Evolutionary conservation across 2,329 filamentous ascomycete species (phyloP), one percentile per base, ranked within the genome.

Genomic region (Cryoendolithus antarcticus): DNA sequence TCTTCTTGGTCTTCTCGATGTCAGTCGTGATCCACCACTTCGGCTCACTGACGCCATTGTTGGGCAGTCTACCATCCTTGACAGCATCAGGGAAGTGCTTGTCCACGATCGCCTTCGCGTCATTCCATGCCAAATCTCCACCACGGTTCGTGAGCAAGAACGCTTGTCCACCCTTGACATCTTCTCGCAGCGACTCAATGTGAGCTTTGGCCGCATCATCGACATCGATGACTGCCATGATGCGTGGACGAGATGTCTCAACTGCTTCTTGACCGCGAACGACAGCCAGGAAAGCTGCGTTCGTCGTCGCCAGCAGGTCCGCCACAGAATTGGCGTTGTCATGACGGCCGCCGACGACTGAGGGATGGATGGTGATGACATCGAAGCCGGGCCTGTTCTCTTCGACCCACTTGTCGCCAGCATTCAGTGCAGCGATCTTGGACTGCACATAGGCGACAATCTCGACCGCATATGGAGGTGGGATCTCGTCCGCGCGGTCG

Each of bases 141-240:
- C 35, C 35, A 15, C 10, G 29, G 7, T 10, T 43, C 29, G 7
- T 40, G 6, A 41, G 30, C 30, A 41, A 9, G 30, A 33, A 41
- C 12, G 34, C 37, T 27, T 41, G 39, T 10, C 37, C 37, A 10
- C 39, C 39, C 2, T 9, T 9, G 11, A 41, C 13, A 12, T 37
- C 28, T 1, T 30, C 24, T 13, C 49, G 40, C 11, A 58, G 43
- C 1, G 50, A 44, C 27, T 47, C 42, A 15, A 59, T 43, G 35
- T 58, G 56, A 10, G 51, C 41, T 4, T 43, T 41, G 4, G 55
- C 53, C 3, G 56, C 50, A 35, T 57, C 55, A 19, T 58, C 50
- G 9, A 56, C 13, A 19, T 38, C 31, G 1, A 37, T 34, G 28
- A 44, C 41, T 3, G 31, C 11, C 2, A 11, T 32, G 4, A 10